Base-by-base conservation (phyloP, 2,329 filamentous ascomycete genomes). In the Paracoccidioides lutzii region DNA sequence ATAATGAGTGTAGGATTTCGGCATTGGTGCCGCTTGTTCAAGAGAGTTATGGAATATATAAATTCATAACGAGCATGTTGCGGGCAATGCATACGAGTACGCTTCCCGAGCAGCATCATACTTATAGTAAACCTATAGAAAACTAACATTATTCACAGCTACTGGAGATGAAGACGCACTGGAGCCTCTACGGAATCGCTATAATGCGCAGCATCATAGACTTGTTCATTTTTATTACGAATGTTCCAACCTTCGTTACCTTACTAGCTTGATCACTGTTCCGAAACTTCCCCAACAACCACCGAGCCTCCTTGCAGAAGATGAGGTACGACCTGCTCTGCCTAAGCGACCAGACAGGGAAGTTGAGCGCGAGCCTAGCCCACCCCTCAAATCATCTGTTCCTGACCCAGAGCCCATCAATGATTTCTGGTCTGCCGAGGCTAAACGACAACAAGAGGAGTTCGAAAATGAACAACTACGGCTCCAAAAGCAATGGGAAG, bases 61-160 rank as follows among this genome's bases (percentile, higher is more conserved):
- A 97, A 73, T 98, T 98, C 70, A 90, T 96, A 61, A 98, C 93
- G 0, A 98, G 93, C 85, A 98, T 98, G 93, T 75, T 98, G 59
- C 83, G 93, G 55, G 93, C 93, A 14, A 96, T 98, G 90, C 91
- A 98, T 70, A 91, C 88, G 2, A 90, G 87, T 90, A 76, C 67
- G 84, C 74, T 45, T 15, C 9, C 9, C 1, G 52, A 37, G 8
- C 14, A 15, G 15, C 15, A 37, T 32, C 42, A 7, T 33, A 1
- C 3, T 28, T 30, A 12, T 59, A 60, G 44, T 53, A 52, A 14
- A 53, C 32, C 22, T 22, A 61, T 69, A 58, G 68, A 51, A 41
- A 38, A 33, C 48, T 43, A 44, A 40, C 40, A 8, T 49, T 44
- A 10, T 44, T 35, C 38, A 32, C 54, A 87, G 87, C 89, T 49